phyloP scores from a whole-genome alignment of 1,139 yeast genomes.

The Spencermartinsiella ligniputridi region DNA sequence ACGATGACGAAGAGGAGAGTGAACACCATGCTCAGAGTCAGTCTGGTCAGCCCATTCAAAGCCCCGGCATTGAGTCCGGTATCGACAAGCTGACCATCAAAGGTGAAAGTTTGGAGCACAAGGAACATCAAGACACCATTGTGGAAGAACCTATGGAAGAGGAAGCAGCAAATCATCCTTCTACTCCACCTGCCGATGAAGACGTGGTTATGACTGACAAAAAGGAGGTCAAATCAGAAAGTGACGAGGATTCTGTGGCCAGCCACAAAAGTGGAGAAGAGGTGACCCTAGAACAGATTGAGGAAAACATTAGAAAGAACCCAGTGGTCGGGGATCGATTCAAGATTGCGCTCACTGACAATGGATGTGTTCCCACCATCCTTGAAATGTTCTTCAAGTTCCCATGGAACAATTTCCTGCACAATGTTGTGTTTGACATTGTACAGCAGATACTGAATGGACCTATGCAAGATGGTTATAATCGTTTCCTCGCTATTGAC shows the following conservation, averaged over 20 bases:
- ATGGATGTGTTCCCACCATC: constrained; percentile 71
- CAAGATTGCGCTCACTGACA: constrained; percentile 81
- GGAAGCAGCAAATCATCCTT: neutral
- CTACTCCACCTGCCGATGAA: constrained; percentile 1
- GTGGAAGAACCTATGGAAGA: neutral
- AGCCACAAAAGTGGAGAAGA: constrained; percentile 11
- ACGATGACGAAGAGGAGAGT: neutral
- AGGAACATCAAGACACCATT: constrained; percentile 10
- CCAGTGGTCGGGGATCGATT: constrained; percentile 90
- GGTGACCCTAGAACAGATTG: constrained; percentile 49
- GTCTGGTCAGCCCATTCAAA: neutral
- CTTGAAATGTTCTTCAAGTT: constrained; percentile 80
- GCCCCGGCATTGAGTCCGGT: constrained; percentile 12
- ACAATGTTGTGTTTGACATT: constrained; percentile 94
- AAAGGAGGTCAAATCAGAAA: constrained; percentile 22
- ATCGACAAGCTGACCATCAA: constrained; percentile 16
- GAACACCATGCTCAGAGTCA: constrained; percentile 5
- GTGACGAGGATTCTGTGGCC: constrained; percentile 16
- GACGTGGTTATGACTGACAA: constrained; percentile 4
- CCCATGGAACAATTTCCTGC: constrained; percentile 98
- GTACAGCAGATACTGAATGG: constrained; percentile 96
- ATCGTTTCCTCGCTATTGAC: constrained; percentile 82
- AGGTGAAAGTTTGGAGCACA: constrained; percentile 10
- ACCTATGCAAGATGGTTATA: constrained; percentile 88
- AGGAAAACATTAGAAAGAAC: constrained; percentile 52